These are phyloP conservation scores for Trypanosoma platydactyli DNA, from an alignment of 208 protist genomes.

Conservation along the genomic window DNA sequence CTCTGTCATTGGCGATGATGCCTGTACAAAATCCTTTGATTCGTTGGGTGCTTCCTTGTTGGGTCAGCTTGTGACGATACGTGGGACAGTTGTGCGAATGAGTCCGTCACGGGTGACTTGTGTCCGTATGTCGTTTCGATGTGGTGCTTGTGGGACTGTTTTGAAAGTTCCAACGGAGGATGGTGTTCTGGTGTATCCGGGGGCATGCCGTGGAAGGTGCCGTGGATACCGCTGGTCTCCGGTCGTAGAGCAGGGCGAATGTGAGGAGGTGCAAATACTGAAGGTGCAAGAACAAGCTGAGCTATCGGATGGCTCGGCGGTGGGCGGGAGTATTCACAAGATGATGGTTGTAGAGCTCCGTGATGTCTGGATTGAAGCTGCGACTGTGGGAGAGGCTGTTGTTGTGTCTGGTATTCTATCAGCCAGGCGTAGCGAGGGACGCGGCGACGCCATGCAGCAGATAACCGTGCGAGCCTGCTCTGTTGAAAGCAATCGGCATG, in stretches of 20 bases:
- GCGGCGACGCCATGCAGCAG: conserved; percentile 35
- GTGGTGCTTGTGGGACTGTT: conserved; percentile 60
- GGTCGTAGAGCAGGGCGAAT: conserved; percentile 49
- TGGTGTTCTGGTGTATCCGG: conserved; percentile 72
- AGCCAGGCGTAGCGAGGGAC: conserved; percentile 52
- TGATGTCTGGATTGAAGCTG: conserved; percentile 55
- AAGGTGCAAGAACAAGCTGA: conserved; percentile 80
- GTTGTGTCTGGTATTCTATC: conserved; percentile 63
- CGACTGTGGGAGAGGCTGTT: conserved; percentile 77
- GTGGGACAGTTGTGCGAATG: conserved; percentile 78
- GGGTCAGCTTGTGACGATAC: conserved; percentile 66
- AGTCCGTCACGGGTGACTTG: conserved; percentile 70
- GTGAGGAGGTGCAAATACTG: conserved; percentile 83
- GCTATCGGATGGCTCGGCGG: conserved; percentile 39
- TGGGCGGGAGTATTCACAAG: conserved; percentile 53
- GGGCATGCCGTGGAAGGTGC: conserved; percentile 60
- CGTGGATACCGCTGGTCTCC: conserved; percentile 75
- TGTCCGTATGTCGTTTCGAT: conserved; percentile 62
- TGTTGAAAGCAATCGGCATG: conserved; percentile 28
- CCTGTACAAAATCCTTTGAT: conserved; percentile 52
- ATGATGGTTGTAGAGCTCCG: conserved; percentile 84
- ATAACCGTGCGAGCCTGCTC: conserved; percentile 44
- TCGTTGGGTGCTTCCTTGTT: conserved; percentile 69
- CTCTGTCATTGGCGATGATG: conserved; percentile 36
- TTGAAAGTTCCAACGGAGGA: conserved; percentile 54